Base-by-base conservation (phyloP, 164 flowering plant genomes). In the Annona squamosa region DNA sequence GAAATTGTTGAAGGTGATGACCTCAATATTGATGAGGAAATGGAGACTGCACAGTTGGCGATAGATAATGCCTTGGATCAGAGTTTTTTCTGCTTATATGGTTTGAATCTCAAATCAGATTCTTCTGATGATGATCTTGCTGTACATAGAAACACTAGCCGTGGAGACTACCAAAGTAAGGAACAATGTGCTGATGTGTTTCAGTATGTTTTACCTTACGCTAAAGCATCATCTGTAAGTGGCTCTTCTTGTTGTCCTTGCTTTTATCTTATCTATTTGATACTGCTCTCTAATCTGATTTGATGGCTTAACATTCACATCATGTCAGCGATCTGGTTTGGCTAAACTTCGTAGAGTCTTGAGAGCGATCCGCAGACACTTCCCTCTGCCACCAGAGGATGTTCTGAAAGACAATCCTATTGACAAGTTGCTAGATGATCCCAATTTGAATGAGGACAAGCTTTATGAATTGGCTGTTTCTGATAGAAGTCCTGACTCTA, bases 111-210 rank as follows among this genome's bases (percentile, higher is more conserved):
- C 52, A 84, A 94, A 78, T 88, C 84, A n/a, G 99, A 95, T 74
- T 84, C 96, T 62, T 85, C 90, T 83, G 97, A 95, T 44, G 99
- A 95, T 78, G 99, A 95, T 71, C 71, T 95, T 74, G 91, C 86
- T 62, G 73, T 81, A 66, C 99, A 95, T 87, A 91, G 82, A 82
- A 95, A 95, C 81, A 91, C 93, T 72, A 89, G 90, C 78, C 92
- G 89, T 65, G 98, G 94, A 75, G 98, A 95, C 79, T 95, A 93
- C 78, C 99, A 93, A 77, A 90, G 97, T 62, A 91, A 91, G 84
- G 99, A 95, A 79, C 99, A 95, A 78, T 91, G 98, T 80, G 93
- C 92, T 77, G 99, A 95, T 85, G 99, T 95, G 70, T 95, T 95
- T 72, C 91, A 88, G 71, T 93, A 95, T 79, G 83, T 95, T 76